phyloP scores from a whole-genome alignment of 257 asterid species.

The Knoxia roxburghii region DNA sequence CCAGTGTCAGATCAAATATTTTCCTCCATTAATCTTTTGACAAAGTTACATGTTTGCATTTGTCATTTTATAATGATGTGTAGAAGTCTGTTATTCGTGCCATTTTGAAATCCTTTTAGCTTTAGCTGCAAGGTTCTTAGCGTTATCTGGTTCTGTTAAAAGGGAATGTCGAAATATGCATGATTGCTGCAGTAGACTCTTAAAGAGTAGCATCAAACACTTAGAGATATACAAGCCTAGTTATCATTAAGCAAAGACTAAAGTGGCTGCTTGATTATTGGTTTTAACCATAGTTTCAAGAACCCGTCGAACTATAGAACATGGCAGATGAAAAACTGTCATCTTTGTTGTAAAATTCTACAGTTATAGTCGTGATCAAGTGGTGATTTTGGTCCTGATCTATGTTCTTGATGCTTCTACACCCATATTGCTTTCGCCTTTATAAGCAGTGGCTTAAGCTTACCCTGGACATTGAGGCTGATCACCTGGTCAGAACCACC shows the following conservation, averaged over 20 bases:
- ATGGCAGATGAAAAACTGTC: background rate
- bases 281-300: background rate
- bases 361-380: background rate
- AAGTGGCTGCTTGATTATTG: conserved; percentile 1
- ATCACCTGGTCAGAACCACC: conserved; percentile 33
- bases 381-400: background rate
- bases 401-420: conserved; percentile 3
- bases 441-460: conserved; percentile 28
- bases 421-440: conserved; percentile 33
- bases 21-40: too few species aligned
- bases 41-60: too few species aligned
- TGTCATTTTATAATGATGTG: too few species aligned
- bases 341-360: background rate
- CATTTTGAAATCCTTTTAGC: background rate
- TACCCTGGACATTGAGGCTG: conserved; percentile 22
- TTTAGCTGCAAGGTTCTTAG: background rate
- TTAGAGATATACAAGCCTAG: background rate
- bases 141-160: background rate
- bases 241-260: background rate
- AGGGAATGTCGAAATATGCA: background rate
- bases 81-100: background rate
- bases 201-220: too few species aligned
- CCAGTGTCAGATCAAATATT: too few species aligned
- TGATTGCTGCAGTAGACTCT: too few species aligned
- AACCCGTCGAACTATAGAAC: background rate